phyloP scores from a whole-genome alignment of 1,284 basidiomycete genomes.

The Wallemia mellicola region DNA sequence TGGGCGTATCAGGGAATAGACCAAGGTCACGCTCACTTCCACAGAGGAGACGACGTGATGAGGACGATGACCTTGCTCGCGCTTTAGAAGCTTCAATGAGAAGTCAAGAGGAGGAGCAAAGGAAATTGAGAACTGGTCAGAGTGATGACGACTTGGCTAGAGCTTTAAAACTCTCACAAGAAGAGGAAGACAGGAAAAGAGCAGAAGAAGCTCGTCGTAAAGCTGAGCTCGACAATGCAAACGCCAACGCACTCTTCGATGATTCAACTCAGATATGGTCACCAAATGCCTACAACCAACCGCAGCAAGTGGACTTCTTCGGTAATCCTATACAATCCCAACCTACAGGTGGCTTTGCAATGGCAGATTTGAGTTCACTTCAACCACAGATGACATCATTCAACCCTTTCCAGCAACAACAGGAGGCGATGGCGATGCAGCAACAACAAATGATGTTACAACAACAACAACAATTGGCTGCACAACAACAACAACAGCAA shows the following conservation, averaged over 20 bases:
- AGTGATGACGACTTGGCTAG: conserved; percentile 43
- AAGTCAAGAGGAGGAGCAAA: conserved; percentile 10
- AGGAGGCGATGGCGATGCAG: conserved; percentile 15
- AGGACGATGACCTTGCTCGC: conserved; percentile 24
- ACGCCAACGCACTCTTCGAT: conserved; percentile 51
- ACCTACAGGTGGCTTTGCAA: conserved; percentile 1
- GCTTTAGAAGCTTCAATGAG: conserved; percentile 20
- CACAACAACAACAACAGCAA: conserved; percentile 15
- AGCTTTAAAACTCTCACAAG: conserved; percentile 54
- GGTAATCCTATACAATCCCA: not conserved
- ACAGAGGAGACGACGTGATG: conserved; percentile 7
- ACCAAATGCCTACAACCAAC: not conserved
- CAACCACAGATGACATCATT: conserved; percentile 10
- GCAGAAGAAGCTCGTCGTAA: conserved; percentile 20
- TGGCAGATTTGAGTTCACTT: conserved; percentile 4
- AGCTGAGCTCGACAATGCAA: conserved; percentile 32
- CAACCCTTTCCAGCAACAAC: conserved; percentile 14
- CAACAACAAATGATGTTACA: conserved; percentile 20
- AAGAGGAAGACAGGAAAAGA: conserved; percentile 47
- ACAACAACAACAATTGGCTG: conserved; percentile 18
- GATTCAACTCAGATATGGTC: conserved; percentile 31
- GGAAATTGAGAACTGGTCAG: conserved; percentile 3
- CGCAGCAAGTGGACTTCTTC: not conserved
- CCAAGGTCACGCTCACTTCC: not conserved
- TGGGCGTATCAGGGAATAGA: conserved; percentile 2